Evolutionary conservation across 108 stramenopile genomes (phyloP).

Genomic region (Epipyxis sp.): DNA sequence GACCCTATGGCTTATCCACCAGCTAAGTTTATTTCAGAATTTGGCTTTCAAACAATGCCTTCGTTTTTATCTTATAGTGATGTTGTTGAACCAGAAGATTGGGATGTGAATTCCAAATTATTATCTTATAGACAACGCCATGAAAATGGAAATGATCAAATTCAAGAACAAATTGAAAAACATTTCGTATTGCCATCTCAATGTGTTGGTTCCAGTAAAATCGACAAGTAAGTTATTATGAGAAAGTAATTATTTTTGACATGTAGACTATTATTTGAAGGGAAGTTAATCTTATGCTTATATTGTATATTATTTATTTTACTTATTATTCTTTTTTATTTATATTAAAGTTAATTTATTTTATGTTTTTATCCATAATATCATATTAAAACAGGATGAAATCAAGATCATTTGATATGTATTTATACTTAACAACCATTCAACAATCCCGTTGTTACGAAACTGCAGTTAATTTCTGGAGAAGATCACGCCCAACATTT

Average conservation of each 20-base stretch:
- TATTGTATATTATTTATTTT: too few species aligned
- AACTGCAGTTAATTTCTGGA: background rate
- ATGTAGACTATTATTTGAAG: too few species aligned
- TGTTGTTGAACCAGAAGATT: slow-evolving; percentile 28
- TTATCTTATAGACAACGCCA: slow-evolving; percentile 41
- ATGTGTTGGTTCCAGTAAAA: background rate
- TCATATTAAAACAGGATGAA: too few species aligned
- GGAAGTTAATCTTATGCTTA: too few species aligned
- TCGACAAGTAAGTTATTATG: too few species aligned
- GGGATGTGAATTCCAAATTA: background rate
- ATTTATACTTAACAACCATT: slow-evolving; percentile 33
- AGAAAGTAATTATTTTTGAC: too few species aligned
- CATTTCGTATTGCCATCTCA: slow-evolving; percentile 2
- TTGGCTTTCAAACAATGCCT: slow-evolving; percentile 36
- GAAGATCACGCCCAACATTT: background rate
- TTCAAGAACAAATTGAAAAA: slow-evolving; percentile 23
- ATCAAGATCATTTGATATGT: slow-evolving; percentile 17
- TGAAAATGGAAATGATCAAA: slow-evolving; percentile 38
- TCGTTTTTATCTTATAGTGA: slow-evolving; percentile 25
- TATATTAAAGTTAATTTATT: too few species aligned
- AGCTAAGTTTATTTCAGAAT: slow-evolving; percentile 38
- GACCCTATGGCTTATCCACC: background rate
- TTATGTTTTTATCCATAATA: too few species aligned
- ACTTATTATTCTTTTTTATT: too few species aligned
- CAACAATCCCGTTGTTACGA: slow-evolving; percentile 38